Base-by-base conservation (phyloP, 345 rosid species). In the Theobroma cacao region DNA sequence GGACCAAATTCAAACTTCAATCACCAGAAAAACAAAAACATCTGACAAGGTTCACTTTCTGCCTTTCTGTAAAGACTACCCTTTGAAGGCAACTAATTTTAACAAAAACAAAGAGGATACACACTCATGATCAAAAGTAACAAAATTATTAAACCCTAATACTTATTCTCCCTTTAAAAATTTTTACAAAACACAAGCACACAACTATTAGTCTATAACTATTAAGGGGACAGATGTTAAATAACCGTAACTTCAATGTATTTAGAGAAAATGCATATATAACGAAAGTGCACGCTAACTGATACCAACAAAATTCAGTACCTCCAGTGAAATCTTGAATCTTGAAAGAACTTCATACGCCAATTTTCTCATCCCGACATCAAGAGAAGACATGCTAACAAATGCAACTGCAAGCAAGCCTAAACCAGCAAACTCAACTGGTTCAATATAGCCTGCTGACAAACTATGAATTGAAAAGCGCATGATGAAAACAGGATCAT, bases 351-450 rank as follows among this genome's bases (percentile, higher is more conserved):
- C 85, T 84, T 89, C 91, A 88, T 94, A 94, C 13, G 90, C 93
- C 86, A 94, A 80, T 80, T 94, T 96, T 83, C 97, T 92, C 80
- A 94, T 86, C 81, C 85, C 91, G 69, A 87, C 78, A 85, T 92
- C 95, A 71, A 88, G 93, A 66, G 99, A 94, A 86, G 99, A 89
- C 82, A 88, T 85, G 90, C 97, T 87, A 76, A 79, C 82, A 86
- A 96, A 90, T 28, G 97, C 94, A 80, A 96, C 79, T 38, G 97
- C 95, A 82, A 96, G 95, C 91, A 96, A 84, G 79, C 99, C 97
- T 83, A 91, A 81, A 84, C 92, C 86, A 79, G 95, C 87, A 82
- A 94, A 92, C 80, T 96, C 97, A 60, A 85, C 77, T 36, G 97
- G 93, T 81, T 96, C 98, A 82, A 95, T 76, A 75, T 89, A 89